phyloP scores from a whole-genome alignment of 495 filamentous ascomycete species.

The Aspergillus nidulans region DNA sequence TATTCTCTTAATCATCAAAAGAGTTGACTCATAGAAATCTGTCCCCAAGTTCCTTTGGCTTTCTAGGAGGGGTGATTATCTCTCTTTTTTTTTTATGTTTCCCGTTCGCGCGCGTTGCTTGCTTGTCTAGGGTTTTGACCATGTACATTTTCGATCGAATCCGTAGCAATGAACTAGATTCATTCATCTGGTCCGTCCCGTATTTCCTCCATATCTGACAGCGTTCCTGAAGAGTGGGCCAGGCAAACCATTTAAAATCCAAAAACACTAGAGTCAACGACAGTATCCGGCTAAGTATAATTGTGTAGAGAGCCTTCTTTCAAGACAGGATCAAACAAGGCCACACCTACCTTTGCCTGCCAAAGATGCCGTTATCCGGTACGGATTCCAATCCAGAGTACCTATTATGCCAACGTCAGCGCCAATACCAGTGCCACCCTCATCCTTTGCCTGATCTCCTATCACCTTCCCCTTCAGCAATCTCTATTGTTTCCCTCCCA shows the following conservation, averaged over 20 bases:
- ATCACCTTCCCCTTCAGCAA: neutral
- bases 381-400: neutral
- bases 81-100: slow-evolving; percentile 1
- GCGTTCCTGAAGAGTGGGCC: too few relatives aligned
- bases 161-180: slow-evolving; percentile 23
- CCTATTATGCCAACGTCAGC: neutral
- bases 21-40: neutral
- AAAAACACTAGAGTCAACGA: too few relatives aligned
- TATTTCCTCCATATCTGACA: slow-evolving; percentile 6
- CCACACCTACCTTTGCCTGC: neutral
- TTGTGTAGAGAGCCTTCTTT: too few relatives aligned
- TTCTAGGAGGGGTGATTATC: too few relatives aligned
- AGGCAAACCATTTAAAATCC: too few relatives aligned
- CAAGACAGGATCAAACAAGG: neutral
- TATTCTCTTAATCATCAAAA: slow-evolving; percentile 9
- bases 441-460: neutral
- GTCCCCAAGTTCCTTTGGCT: neutral
- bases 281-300: too few relatives aligned
- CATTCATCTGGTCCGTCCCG: too few relatives aligned
- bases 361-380: neutral
- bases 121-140: slow-evolving; percentile 15
- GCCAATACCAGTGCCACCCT: neutral
- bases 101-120: slow-evolving; percentile 7
- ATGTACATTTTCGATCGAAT: slow-evolving; percentile 24
- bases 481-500: neutral